Conservation (phyloP, 2,329 filamentous ascomycete species). For the Cryphonectria carpinicola region DNA sequence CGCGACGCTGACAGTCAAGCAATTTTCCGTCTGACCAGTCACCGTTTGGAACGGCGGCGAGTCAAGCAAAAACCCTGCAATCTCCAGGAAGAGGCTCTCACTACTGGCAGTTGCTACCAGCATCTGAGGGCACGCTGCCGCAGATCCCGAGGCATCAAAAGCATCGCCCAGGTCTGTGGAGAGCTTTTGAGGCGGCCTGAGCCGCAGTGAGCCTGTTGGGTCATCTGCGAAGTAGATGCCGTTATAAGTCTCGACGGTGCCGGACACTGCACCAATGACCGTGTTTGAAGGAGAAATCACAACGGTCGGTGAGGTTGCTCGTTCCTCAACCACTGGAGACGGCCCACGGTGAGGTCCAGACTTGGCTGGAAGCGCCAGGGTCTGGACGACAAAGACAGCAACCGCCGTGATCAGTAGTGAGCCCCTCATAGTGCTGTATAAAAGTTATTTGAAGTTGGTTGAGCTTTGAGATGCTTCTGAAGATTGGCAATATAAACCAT, state of each 20-base stretch:
- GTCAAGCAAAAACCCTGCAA: slow-evolving; percentile 56
- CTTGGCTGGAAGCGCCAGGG: slow-evolving; percentile 19
- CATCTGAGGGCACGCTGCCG: slow-evolving; percentile 74
- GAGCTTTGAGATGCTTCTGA: neutral
- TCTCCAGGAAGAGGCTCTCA: slow-evolving; percentile 41
- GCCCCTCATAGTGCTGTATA: slow-evolving; percentile 14
- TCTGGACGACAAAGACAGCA: slow-evolving; percentile 7
- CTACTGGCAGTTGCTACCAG: slow-evolving; percentile 56
- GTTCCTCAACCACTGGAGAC: slow-evolving; percentile 12
- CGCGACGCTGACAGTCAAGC: slow-evolving; percentile 63
- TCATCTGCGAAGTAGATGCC: slow-evolving; percentile 77
- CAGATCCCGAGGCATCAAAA: slow-evolving; percentile 60
- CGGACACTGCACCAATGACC: slow-evolving; percentile 51
- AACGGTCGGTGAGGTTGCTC: slow-evolving; percentile 49
- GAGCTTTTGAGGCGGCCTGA: slow-evolving; percentile 69
- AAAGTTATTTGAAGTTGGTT: neutral
- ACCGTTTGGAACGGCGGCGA: slow-evolving; percentile 61
- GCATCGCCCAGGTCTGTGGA: slow-evolving; percentile 58
- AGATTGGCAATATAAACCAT: neutral
- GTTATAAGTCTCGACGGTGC: slow-evolving; percentile 67
- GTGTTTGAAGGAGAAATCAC: slow-evolving; percentile 57
- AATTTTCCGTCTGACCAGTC: slow-evolving; percentile 64
- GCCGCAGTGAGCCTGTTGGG: slow-evolving; percentile 66
- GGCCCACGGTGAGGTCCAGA: slow-evolving; percentile 1
- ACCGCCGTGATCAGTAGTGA: neutral